Conservation (phyloP, 805 yeast genomes). For the Lipomyces yamadae region DNA sequence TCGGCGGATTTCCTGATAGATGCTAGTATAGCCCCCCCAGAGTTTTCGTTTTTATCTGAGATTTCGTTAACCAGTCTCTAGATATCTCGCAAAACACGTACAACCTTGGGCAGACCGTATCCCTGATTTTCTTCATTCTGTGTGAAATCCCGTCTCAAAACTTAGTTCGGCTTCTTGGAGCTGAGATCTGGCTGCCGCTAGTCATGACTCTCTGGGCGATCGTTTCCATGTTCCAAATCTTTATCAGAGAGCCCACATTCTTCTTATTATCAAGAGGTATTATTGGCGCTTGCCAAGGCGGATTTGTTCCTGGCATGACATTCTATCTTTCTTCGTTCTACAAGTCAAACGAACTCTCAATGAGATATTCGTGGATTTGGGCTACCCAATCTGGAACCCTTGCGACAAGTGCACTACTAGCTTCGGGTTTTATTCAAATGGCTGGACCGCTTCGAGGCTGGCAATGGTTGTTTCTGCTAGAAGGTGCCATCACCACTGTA, state of each 20-base stretch:
- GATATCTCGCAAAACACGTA: conserved; percentile 49
- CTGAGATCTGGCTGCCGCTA: conserved; percentile 63
- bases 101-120: conserved; percentile 62
- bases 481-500: conserved; percentile 59
- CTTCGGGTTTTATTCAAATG: conserved; percentile 59
- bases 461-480: conserved; percentile 67
- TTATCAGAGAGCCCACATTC: conserved; percentile 45
- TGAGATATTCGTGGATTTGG: conserved; percentile 65
- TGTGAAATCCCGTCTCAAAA: conserved; percentile 52
- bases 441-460: conserved; percentile 54
- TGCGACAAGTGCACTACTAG: conserved; percentile 55
- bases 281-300: conserved; percentile 67
- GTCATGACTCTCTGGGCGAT: conserved; percentile 60
- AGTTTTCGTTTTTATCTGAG: background rate
- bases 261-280: conserved; percentile 57
- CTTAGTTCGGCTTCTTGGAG: conserved; percentile 63
- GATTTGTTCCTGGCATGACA: conserved; percentile 68
- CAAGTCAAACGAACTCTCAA: conserved; percentile 60
- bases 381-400: conserved; percentile 57
- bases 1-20: conserved; percentile 60
- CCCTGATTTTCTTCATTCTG: conserved; percentile 51
- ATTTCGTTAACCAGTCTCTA: conserved; percentile 2
- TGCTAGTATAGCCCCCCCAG: conserved; percentile 52
- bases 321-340: conserved; percentile 71
- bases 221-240: conserved; percentile 59